These are phyloP conservation scores for grape (Vitis vinifera) DNA, from an alignment of 164 flowering plant genomes.

Conservation along the genomic window DNA sequence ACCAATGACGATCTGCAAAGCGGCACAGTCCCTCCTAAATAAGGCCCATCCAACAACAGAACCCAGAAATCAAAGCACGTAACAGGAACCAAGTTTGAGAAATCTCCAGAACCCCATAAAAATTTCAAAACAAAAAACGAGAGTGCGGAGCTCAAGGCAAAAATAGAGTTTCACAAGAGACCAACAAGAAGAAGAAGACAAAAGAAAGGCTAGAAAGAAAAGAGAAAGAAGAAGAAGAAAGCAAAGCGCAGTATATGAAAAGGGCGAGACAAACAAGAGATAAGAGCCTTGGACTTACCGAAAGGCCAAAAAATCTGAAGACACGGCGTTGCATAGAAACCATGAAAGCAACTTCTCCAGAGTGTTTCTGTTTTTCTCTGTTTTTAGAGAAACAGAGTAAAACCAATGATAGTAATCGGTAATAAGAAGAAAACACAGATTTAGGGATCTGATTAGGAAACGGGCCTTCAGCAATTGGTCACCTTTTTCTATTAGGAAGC, in stretches of 20 bases:
- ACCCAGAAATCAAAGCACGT: not conserved
- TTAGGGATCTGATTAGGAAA: too few species aligned
- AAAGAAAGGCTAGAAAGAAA: conserved; percentile 27
- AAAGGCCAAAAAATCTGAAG: conserved; percentile 16
- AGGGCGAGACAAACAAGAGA: conserved; percentile 28
- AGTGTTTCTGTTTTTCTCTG: not conserved
- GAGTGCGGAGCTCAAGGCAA: too few species aligned
- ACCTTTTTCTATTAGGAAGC: too few species aligned
- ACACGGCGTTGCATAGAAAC: conserved; percentile 5
- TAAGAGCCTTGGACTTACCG: conserved; percentile 23
- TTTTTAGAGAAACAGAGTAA: too few species aligned
- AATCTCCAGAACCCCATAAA: not conserved
- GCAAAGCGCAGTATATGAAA: conserved; percentile 15
- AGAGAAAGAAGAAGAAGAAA: conserved; percentile 24
- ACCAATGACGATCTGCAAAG: conserved; percentile 17
- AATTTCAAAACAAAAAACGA: not conserved
- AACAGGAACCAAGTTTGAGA: not conserved
- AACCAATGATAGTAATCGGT: too few species aligned
- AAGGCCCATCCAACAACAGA: not conserved
- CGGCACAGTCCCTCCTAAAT: not conserved
- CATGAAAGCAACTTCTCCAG: conserved; percentile 34
- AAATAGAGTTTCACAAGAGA: not conserved
- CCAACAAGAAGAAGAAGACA: conserved; percentile 18
- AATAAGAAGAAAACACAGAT: too few species aligned
- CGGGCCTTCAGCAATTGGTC: too few species aligned